Evolutionary conservation across 768 basidiomycete genomes (phyloP).

Genomic region (Amanita rubescens): DNA sequence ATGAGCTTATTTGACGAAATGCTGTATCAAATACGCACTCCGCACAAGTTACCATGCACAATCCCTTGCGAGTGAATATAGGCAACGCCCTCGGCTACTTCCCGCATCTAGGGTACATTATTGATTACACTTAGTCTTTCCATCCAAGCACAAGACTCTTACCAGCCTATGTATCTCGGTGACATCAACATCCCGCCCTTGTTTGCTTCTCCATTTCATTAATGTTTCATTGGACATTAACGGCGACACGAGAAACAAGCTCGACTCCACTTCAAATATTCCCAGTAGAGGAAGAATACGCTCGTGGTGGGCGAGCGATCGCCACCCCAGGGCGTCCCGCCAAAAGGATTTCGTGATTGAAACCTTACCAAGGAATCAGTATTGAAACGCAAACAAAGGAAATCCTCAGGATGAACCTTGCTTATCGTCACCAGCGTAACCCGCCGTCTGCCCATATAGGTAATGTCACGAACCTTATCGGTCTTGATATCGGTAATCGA

Average conservation of each 20-base stretch:
- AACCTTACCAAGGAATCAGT: background rate
- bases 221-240: background rate
- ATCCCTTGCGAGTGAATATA: conserved; percentile 1
- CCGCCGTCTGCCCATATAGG: background rate
- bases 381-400: background rate
- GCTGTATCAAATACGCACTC: background rate
- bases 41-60: background rate
- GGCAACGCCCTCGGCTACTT: background rate
- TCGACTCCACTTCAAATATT: background rate
- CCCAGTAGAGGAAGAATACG: background rate
- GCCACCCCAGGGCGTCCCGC: background rate
- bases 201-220: background rate
- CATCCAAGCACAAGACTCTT: background rate
- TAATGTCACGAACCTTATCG: no score
- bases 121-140: no score
- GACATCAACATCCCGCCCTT: background rate
- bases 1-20: no score
- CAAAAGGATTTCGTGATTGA: no score
- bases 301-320: background rate
- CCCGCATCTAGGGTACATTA: background rate
- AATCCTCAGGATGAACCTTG: background rate
- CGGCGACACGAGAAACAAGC: background rate
- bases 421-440: background rate
- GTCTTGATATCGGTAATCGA: background rate
- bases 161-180: background rate